Base-by-base conservation (phyloP, 2,329 filamentous ascomycete species). In the Alternaria viburni region DNA sequence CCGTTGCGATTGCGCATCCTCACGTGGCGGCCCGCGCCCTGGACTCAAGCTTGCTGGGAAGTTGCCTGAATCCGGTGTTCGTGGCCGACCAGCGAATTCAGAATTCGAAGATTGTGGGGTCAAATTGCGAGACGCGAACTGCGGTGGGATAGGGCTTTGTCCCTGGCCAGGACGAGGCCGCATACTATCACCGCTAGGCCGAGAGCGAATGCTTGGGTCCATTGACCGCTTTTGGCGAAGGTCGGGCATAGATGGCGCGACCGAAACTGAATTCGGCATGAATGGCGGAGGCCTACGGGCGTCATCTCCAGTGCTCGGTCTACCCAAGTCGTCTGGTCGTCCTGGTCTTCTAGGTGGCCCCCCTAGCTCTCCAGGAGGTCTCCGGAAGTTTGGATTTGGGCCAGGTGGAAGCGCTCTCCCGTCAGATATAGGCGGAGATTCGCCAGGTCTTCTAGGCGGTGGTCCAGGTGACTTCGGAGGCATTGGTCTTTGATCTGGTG, bases 71-170 rank as follows among this genome's bases (percentile, higher is more conserved):
- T 79, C 76, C 11, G 77, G 77, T 19, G 77, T 80, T 25, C 69
- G 72, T 23, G 77, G 74, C n/a, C 74, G 71, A 12, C 54, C 57
- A 17, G 64, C 69, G 47, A 82, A 70, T 43, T 82, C 81, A 5
- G 79, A 77, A 21, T 71, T 71, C 2, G 81, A 81, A 12, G 80
- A 79, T 54, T 82, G 77, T 5, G 81, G 80, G 7, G 78, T 81
- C 55, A 81, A 66, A 30, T 80, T 76, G 54, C 79, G 69, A 23
- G 80, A 72, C 36, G 72, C 62, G 23, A 72, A 65, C 26, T 74
- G 69, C 11, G 69, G 69, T 52, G 74, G 70, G 12, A 77, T 66
- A 59, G 74, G 69, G 54, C 78, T 78, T 57, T 75, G 69, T 57
- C 70, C 73, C 52, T 74, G 74, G 30, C 69, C 68, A 15, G 72